Percentiles rank a stretch among this genome's conserved stretches.
phyloP scores from a whole-genome alignment of 495 filamentous ascomycete species.

The Neurospora tetrasperma region DNA sequence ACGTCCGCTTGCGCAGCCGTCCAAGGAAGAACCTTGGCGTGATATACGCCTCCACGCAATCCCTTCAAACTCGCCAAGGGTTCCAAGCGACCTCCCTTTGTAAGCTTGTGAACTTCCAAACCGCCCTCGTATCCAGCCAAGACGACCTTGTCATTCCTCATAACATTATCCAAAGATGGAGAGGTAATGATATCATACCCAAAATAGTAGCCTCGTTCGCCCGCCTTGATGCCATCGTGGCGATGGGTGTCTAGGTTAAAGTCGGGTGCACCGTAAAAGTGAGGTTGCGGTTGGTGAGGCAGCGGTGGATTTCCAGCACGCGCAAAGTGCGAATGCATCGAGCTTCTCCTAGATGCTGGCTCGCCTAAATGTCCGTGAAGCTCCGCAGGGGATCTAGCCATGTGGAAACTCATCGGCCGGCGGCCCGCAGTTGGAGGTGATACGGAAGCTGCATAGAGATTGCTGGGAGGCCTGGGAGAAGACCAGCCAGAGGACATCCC shows the following conservation, averaged over 20 bases:
- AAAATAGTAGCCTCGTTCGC: constrained; percentile 59
- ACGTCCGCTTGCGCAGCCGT: constrained; percentile 21
- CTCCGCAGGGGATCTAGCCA: constrained; percentile 35
- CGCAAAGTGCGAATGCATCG: constrained; percentile 49
- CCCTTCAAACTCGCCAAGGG: constrained; percentile 57
- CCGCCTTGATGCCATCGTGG: constrained; percentile 42
- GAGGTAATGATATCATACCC: constrained; percentile 62
- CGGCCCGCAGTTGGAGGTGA: constrained; percentile 37
- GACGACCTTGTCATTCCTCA: constrained; percentile 55
- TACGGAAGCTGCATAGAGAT: constrained; percentile 32
- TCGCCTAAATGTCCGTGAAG: constrained; percentile 31
- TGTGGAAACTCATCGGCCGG: constrained; percentile 42
- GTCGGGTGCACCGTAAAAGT: constrained; percentile 55
- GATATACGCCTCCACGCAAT: constrained; percentile 67
- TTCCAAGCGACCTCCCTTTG: constrained; percentile 51
- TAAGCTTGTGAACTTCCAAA: constrained; percentile 59
- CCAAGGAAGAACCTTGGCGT: constrained; percentile 67
- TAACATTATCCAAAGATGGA: constrained; percentile 33
- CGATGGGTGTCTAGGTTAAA: constrained; percentile 55
- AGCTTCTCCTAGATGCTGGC: constrained; percentile 38
- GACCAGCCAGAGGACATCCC: constrained; percentile 33
- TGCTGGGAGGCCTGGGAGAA: constrained; percentile 27
- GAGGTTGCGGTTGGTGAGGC: constrained; percentile 72
- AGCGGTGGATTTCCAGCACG: constrained; percentile 51
- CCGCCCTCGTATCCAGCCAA: constrained; percentile 67